Percentiles rank a stretch among this genome's conserved stretches.
These are phyloP conservation scores for Plasmopara viticola DNA, from an alignment of 352 stramenopile species.

Conservation along the genomic window DNA sequence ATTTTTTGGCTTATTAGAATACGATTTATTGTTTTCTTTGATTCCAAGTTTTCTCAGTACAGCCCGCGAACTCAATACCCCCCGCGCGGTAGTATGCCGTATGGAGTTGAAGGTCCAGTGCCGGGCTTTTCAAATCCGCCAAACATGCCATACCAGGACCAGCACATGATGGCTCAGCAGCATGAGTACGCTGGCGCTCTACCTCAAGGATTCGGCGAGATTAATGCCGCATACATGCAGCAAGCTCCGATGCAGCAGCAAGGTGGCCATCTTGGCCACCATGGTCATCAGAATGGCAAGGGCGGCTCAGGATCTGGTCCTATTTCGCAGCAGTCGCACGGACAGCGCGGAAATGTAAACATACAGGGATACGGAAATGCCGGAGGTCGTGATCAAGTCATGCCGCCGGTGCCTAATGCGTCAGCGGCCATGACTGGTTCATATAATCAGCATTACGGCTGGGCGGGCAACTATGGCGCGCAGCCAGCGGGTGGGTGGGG, in stretches of 20 bases:
- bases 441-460: conserved; percentile 78
- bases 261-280: conserved; percentile 39
- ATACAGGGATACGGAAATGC: conserved; percentile 56
- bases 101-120: conserved; percentile 74
- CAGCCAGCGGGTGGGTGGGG: conserved; percentile 72
- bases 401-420: conserved; percentile 63
- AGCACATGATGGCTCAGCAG: conserved; percentile 73
- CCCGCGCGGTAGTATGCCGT: conserved; percentile 74
- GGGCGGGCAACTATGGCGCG: conserved; percentile 61
- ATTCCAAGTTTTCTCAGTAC: conserved; percentile 70
- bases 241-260: conserved; percentile 49
- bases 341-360: conserved; percentile 46
- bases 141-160: conserved; percentile 80
- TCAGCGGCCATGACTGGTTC: conserved; percentile 49
- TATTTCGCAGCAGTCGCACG: conserved; percentile 38
- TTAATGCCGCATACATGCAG: conserved; percentile 70
- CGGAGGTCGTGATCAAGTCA: conserved; percentile 48
- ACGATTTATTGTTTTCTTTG: conserved; percentile 5
- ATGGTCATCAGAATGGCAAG: conserved; percentile 53
- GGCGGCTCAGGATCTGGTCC: conserved; percentile 34
- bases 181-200: conserved; percentile 73
- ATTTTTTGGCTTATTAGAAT: conserved; percentile 1
- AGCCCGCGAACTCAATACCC: conserved; percentile 82
- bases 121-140: conserved; percentile 74
- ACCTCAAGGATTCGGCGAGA: conserved; percentile 78